phyloP scores from a whole-genome alignment of 2,329 filamentous ascomycete species.

The Penicillium hordei region DNA sequence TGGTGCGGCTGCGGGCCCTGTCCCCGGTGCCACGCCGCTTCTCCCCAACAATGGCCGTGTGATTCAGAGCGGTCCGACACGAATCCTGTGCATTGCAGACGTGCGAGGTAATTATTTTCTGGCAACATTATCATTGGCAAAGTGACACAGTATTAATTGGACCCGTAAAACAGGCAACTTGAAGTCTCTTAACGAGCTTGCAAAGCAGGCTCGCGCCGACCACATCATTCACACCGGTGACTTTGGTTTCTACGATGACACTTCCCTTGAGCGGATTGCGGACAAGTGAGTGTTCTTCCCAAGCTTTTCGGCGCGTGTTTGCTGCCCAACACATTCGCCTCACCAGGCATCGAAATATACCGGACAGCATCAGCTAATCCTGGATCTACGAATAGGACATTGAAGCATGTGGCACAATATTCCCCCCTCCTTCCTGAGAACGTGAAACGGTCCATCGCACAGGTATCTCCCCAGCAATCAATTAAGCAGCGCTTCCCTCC shows the following conservation, averaged over 20 bases:
- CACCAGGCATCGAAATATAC: constrained; percentile 3
- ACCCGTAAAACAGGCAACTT: constrained; percentile 71
- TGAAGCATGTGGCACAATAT: constrained; percentile 98
- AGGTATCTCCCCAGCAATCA: constrained; percentile 62
- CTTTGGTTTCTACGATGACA: constrained; percentile 98
- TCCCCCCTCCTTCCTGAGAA: constrained; percentile 86
- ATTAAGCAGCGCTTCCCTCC: constrained; percentile 84
- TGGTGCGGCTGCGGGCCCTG: constrained; percentile 44
- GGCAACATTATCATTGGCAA: neutral
- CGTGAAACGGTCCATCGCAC: constrained; percentile 65
- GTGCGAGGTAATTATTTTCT: constrained; percentile 46
- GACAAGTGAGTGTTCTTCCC: constrained; percentile 73
- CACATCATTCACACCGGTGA: constrained; percentile 99
- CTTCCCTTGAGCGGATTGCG: constrained; percentile 91
- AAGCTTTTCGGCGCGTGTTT: constrained; percentile 7
- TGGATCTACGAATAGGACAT: constrained; percentile 61
- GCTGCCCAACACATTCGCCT: constrained; percentile 12
- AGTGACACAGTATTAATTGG: constrained; percentile 18
- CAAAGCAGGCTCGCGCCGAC: constrained; percentile 89
- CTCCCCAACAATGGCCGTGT: constrained; percentile 53
- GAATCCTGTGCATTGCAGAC: constrained; percentile 53
- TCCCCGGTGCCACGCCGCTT: constrained; percentile 49
- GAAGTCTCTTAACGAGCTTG: constrained; percentile 91
- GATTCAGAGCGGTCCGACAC: constrained; percentile 49
- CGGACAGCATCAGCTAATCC: constrained; percentile 19